These are phyloP conservation scores for Magnolia kwangsiensis DNA, from an alignment of 164 flowering plant species.

Conservation along the genomic window DNA sequence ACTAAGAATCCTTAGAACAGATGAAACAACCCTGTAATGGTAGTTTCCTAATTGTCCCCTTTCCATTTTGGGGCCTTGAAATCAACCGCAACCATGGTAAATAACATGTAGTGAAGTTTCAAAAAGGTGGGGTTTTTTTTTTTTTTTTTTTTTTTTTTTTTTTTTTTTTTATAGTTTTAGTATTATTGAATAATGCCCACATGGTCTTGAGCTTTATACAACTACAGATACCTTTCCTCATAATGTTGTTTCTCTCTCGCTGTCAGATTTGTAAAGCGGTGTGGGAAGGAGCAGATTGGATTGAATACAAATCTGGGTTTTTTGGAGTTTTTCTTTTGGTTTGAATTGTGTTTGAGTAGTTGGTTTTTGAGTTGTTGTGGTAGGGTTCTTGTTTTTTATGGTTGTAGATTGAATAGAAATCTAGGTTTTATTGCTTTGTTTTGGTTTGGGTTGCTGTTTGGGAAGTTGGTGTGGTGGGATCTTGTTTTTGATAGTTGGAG, in stretches of 20 bases:
- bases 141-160: no score
- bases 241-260: slow-evolving; percentile 33
- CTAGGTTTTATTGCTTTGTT: no score
- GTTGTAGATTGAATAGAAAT: no score
- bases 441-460: no score
- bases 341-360: slow-evolving; percentile 16
- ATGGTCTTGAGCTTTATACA: slow-evolving; percentile 39
- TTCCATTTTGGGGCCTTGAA: slow-evolving; percentile 4
- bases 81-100: background rate
- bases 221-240: slow-evolving; percentile 55
- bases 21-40: background rate
- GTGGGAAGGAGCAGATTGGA: slow-evolving; percentile 3
- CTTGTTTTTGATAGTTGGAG: no score
- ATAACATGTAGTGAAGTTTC: slow-evolving; percentile 19
- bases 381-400: no score
- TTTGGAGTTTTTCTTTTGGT: slow-evolving; percentile 10
- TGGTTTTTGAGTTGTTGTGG: slow-evolving; percentile 18
- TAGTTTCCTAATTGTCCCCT: background rate
- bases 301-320: slow-evolving; percentile 10
- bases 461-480: no score
- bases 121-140: slow-evolving; percentile 20
- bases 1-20: no score
- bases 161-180: slow-evolving; percentile 20
- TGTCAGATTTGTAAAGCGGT: slow-evolving; percentile 16
- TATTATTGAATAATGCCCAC: slow-evolving; percentile 29